Percentiles rank a stretch among this genome's conserved stretches.
Conservation (phyloP, 768 basidiomycete genomes). For the Steccherinum ochraceum region DNA sequence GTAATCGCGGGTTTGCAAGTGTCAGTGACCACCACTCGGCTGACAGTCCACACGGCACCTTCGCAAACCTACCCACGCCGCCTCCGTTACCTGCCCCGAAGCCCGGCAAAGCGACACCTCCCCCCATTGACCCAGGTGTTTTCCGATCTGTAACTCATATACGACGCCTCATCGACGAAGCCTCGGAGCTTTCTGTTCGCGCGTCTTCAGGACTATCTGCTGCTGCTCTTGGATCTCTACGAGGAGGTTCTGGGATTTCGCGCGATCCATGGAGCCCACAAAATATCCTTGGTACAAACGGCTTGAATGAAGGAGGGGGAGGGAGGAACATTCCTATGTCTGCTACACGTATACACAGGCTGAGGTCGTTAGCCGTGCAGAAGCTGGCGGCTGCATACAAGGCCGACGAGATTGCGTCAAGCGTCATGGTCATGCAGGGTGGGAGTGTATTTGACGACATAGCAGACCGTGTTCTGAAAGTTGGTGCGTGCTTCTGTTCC, state of each 20-base stretch:
- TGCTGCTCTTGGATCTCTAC: constrained; percentile 63
- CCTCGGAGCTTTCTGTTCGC: constrained; percentile 81
- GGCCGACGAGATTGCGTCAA: constrained; percentile 85
- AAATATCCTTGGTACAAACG: constrained; percentile 59
- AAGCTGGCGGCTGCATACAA: constrained; percentile 83
- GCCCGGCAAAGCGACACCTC: constrained; percentile 67
- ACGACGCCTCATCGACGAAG: constrained; percentile 81
- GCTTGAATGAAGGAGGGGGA: constrained; percentile 43
- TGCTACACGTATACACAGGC: constrained; percentile 73
- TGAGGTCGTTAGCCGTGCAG: constrained; percentile 78
- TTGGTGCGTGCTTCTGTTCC: constrained; percentile 48
- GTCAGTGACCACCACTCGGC: constrained; percentile 34
- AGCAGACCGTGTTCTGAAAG: constrained; percentile 78
- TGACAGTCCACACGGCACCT: constrained; percentile 20
- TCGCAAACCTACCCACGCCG: constrained; percentile 25
- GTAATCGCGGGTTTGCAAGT: constrained; percentile 40
- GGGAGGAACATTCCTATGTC: constrained; percentile 82
- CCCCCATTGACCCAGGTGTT: constrained; percentile 86
- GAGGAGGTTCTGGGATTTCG: constrained; percentile 33
- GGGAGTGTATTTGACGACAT: constrained; percentile 90
- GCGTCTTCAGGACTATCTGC: constrained; percentile 81
- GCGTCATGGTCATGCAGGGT: constrained; percentile 94
- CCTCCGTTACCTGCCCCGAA: constrained; percentile 47
- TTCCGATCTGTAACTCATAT: constrained; percentile 73
- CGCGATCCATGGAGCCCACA: constrained; percentile 55